Evolutionary conservation across 495 filamentous ascomycete species (phyloP).

Genomic region (Platismatia glauca): DNA sequence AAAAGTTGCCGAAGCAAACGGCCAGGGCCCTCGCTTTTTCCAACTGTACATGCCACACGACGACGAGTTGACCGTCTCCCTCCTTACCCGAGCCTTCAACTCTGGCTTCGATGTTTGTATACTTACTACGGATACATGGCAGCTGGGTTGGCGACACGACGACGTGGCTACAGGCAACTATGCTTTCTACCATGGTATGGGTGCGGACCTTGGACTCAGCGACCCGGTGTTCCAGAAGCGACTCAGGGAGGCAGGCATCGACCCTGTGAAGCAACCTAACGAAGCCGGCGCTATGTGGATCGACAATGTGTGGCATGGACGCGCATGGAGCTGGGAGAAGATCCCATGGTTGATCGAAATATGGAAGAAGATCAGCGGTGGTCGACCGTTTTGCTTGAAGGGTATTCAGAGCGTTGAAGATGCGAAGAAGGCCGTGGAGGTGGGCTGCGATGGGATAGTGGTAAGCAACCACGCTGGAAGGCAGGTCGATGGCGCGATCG

Average conservation of each 20-base stretch:
- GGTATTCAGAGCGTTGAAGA: slow-evolving; percentile 48
- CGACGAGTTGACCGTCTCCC: slow-evolving; percentile 47
- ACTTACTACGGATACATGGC: slow-evolving; percentile 58
- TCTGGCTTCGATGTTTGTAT: slow-evolving; percentile 51
- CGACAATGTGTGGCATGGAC: slow-evolving; percentile 56
- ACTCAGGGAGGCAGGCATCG: slow-evolving; percentile 42
- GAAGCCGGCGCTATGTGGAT: slow-evolving; percentile 52
- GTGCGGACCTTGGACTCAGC: slow-evolving; percentile 47
- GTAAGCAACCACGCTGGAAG: slow-evolving; percentile 56
- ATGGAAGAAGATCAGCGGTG: slow-evolving; percentile 45
- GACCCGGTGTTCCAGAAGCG: slow-evolving; percentile 52
- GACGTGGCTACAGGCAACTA: slow-evolving; percentile 51
- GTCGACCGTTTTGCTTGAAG: slow-evolving; percentile 49
- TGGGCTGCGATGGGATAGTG: slow-evolving; percentile 47
- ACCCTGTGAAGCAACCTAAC: slow-evolving; percentile 41
- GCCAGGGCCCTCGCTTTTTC: slow-evolving; percentile 42
- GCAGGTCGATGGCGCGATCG: slow-evolving; percentile 56
- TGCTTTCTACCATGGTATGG: slow-evolving; percentile 51
- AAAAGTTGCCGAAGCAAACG: slow-evolving; percentile 50
- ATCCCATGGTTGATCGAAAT: slow-evolving; percentile 45
- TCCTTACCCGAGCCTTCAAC: slow-evolving; percentile 45
- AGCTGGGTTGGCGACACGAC: slow-evolving; percentile 56
- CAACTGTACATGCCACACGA: slow-evolving; percentile 61
- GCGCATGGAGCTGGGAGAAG: slow-evolving; percentile 51
- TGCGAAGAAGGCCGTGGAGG: slow-evolving; percentile 45